A percentile compares a stretch with the other conserved stretches of the same genome.
phyloP scores from a whole-genome alignment of 2,329 filamentous ascomycete genomes.

The Dichotomopilus funicola region DNA sequence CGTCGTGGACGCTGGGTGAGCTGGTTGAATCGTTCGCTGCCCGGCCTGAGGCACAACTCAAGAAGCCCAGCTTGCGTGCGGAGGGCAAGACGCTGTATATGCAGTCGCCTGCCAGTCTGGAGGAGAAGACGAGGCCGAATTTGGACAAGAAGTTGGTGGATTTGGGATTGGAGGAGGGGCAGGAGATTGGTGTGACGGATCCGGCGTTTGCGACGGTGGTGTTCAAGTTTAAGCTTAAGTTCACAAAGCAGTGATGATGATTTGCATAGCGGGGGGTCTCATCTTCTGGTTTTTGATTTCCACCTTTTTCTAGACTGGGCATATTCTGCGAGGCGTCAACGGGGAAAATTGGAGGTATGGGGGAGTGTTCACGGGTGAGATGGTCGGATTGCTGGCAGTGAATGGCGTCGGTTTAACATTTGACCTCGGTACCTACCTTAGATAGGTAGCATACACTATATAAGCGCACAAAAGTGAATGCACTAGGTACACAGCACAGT shows the following conservation, averaged over 20 bases:
- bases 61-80: slow-evolving; percentile 78
- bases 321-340: slow-evolving; percentile 14
- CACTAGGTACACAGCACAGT: neutral
- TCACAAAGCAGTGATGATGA: slow-evolving; percentile 29
- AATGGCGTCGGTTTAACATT: neutral
- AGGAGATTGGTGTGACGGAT: slow-evolving; percentile 89
- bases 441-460: too few species aligned
- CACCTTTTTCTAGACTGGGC: neutral
- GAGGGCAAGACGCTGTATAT: slow-evolving; percentile 86
- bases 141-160: slow-evolving; percentile 70
- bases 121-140: slow-evolving; percentile 79
- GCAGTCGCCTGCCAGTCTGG: slow-evolving; percentile 72
- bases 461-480: too few species aligned
- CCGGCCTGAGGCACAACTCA: slow-evolving; percentile 83
- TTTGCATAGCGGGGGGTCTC: neutral
- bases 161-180: slow-evolving; percentile 64
- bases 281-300: neutral
- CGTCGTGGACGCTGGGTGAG: slow-evolving; percentile 67
- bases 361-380: neutral
- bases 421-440: too few species aligned
- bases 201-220: slow-evolving; percentile 75
- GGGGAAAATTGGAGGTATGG: neutral
- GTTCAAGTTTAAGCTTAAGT: slow-evolving; percentile 50
- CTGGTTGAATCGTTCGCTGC: slow-evolving; percentile 79
- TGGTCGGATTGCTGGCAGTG: slow-evolving; percentile 1